Conservation (phyloP, 1,284 basidiomycete genomes). For the Austroboletus olivaceoglutinosus region DNA sequence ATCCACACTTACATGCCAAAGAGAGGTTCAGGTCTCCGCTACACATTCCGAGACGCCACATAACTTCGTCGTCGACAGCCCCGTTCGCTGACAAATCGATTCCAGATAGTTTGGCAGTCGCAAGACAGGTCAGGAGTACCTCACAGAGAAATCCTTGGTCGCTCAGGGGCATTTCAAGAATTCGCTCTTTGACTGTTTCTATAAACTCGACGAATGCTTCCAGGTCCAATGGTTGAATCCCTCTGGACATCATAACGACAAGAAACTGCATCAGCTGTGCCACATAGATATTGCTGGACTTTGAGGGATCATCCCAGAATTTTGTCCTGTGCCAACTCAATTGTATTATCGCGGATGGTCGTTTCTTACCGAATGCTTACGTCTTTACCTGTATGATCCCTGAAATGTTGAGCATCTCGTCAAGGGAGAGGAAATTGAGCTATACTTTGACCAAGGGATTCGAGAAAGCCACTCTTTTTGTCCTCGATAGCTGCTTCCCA, state of each 20-base stretch:
- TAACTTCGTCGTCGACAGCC: conserved; percentile 14
- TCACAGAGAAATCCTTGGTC: conserved; percentile 18
- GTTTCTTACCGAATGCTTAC: conserved; percentile 14
- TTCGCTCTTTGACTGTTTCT: conserved; percentile 16
- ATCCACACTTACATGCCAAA: conserved; percentile 23
- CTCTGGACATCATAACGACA: conserved; percentile 20
- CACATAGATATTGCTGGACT: conserved; percentile 6
- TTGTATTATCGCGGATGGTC: not conserved
- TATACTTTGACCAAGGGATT: conserved; percentile 22
- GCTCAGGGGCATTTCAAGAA: conserved; percentile 11
- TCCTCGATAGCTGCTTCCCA: conserved; percentile 22
- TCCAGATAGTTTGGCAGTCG: conserved; percentile 14
- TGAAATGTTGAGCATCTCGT: conserved; percentile 12
- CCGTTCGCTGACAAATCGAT: conserved; percentile 6
- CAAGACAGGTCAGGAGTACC: conserved; percentile 25
- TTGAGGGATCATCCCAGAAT: conserved; percentile 7
- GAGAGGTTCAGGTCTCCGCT: conserved; percentile 14
- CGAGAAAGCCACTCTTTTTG: conserved; percentile 8
- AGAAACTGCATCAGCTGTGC: conserved; percentile 31
- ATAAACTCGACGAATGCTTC: conserved; percentile 11
- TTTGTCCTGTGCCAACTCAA: conserved; percentile 11
- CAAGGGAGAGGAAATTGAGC: not conserved
- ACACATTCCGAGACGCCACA: conserved; percentile 27
- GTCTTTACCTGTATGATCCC: conserved; percentile 14
- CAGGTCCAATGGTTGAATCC: conserved; percentile 8